Conservation (phyloP, 495 filamentous ascomycete genomes). For the Pyronema omphalodes region DNA sequence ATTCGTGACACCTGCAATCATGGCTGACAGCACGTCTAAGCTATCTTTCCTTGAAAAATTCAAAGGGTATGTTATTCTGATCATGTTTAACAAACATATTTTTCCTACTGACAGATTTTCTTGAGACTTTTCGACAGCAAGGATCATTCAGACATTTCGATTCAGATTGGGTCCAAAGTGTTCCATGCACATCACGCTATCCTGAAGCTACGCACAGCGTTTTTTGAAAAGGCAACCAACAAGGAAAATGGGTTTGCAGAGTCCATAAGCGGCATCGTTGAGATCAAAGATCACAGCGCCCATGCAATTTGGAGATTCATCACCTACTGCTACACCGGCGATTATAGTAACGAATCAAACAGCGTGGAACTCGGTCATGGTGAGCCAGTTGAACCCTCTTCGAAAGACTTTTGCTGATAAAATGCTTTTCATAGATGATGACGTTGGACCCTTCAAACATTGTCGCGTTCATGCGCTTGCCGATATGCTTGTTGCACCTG, state of each 20-base stretch:
- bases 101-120: background rate
- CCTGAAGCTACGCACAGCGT: background rate
- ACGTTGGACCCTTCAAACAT: background rate
- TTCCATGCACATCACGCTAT: background rate
- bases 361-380: background rate
- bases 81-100: background rate
- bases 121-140: background rate
- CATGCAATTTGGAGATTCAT: background rate
- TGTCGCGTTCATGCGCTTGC: background rate
- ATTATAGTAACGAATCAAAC: background rate
- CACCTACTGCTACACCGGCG: background rate
- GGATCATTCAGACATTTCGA: background rate
- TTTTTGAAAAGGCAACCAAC: background rate
- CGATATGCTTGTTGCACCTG: background rate
- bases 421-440: background rate
- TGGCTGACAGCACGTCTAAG: background rate
- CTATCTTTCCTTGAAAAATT: background rate
- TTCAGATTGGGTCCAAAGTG: background rate
- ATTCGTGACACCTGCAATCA: too few species aligned
- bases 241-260: background rate
- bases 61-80: background rate
- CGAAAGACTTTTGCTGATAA: too few species aligned
- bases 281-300: background rate
- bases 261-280: background rate
- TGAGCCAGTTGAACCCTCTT: background rate